A percentile compares a stretch with the other conserved stretches of the same genome.
Evolutionary conservation across 495 filamentous ascomycete species (phyloP).

Genomic region (Parmelia sp.): DNA sequence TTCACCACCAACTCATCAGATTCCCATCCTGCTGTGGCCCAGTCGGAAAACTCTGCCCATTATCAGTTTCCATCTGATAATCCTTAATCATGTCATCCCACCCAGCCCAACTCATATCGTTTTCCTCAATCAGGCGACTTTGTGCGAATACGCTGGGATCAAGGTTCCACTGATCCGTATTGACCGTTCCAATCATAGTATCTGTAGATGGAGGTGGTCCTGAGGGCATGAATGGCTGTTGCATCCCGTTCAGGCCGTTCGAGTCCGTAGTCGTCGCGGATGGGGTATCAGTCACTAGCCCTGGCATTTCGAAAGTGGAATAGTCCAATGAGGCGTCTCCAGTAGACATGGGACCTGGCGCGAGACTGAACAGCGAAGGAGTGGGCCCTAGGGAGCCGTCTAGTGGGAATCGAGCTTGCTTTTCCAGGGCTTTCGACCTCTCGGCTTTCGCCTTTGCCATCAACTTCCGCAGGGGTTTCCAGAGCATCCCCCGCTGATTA

Average conservation of each 20-base stretch:
- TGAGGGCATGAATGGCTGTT: constrained; percentile 4
- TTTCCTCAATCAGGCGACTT: constrained; percentile 17
- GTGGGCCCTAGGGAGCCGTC: constrained; percentile 26
- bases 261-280: not conserved
- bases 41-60: constrained; percentile 8
- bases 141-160: constrained; percentile 13
- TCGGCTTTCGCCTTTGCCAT: constrained; percentile 44
- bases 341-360: constrained; percentile 18
- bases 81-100: constrained; percentile 32
- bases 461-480: constrained; percentile 49
- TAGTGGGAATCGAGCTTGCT: constrained; percentile 23
- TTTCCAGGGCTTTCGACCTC: constrained; percentile 37
- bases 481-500: constrained; percentile 42
- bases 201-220: not conserved
- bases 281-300: constrained; percentile 5
- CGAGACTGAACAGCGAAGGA: constrained; percentile 6
- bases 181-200: not conserved
- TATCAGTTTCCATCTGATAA: constrained; percentile 19
- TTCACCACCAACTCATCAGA: constrained; percentile 24
- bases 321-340: constrained; percentile 14
- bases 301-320: constrained; percentile 10
- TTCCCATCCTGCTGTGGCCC: constrained; percentile 16
- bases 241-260: constrained; percentile 5
- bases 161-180: constrained; percentile 10
- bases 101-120: constrained; percentile 25